Evolutionary conservation across 2,329 filamentous ascomycete species (phyloP).

Genomic region (Ophiostoma tasmaniense): DNA sequence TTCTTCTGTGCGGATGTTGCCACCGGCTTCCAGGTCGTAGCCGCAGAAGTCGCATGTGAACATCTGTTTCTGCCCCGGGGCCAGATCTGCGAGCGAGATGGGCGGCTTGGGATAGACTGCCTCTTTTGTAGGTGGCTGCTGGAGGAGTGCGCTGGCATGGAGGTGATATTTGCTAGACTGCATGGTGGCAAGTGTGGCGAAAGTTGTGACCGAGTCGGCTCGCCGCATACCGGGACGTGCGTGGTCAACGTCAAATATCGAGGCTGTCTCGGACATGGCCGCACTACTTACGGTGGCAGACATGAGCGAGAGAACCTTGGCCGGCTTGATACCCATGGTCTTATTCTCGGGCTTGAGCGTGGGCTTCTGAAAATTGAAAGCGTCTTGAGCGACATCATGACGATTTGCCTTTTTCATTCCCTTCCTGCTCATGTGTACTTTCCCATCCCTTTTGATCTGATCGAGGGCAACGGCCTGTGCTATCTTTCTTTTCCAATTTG

Average conservation of each 20-base stretch:
- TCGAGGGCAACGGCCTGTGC: constrained; percentile 15
- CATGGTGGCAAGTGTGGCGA: neutral
- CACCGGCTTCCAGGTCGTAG: constrained; percentile 17
- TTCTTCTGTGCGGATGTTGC: constrained; percentile 14
- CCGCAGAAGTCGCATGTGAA: constrained; percentile 21
- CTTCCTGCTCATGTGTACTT: neutral
- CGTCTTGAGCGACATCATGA: constrained; percentile 17
- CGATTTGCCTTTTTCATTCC: constrained; percentile 11
- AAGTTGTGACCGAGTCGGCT: neutral
- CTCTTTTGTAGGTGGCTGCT: constrained; percentile 4
- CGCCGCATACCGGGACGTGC: neutral
- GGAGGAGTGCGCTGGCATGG: neutral
- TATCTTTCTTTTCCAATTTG: constrained; percentile 18
- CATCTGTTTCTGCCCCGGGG: constrained; percentile 9
- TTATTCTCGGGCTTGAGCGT: constrained; percentile 9
- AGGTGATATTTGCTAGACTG: constrained; percentile 16
- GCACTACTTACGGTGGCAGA: constrained; percentile 11
- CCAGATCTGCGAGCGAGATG: constrained; percentile 7
- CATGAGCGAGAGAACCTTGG: neutral
- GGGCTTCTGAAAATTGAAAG: constrained; percentile 10
- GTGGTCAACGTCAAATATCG: neutral
- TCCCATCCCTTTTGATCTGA: constrained; percentile 15
- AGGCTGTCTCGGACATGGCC: constrained; percentile 9
- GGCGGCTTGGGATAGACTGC: constrained; percentile 15
- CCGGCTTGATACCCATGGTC: neutral